These are phyloP conservation scores for Bryoglossum gracile DNA, from an alignment of 495 filamentous ascomycete species.

Conservation along the genomic window DNA sequence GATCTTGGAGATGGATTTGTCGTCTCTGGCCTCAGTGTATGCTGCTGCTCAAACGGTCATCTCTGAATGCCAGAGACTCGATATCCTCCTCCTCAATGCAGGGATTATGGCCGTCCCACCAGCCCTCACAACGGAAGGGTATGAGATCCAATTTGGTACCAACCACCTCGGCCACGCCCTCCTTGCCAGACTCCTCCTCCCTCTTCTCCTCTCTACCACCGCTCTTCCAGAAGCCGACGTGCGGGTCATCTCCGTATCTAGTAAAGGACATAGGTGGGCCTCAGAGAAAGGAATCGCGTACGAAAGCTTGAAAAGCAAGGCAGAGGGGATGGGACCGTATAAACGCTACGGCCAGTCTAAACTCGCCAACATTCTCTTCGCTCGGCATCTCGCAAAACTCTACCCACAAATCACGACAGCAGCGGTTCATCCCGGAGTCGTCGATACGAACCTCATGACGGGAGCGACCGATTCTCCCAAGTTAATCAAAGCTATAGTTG, in stretches of 20 bases:
- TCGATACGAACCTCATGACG: too few relatives aligned
- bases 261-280: constrained; percentile 29
- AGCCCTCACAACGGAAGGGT: constrained; percentile 47
- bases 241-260: constrained; percentile 35
- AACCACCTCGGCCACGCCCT: constrained; percentile 65
- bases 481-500: too few relatives aligned
- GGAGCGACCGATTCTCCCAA: too few relatives aligned
- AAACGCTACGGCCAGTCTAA: constrained; percentile 57
- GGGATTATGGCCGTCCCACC: constrained; percentile 53
- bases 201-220: constrained; percentile 41
- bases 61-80: constrained; percentile 27
- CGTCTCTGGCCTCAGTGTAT: constrained; percentile 11
- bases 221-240: constrained; percentile 32
- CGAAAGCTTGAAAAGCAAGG: constrained; percentile 30
- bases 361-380: constrained; percentile 62
- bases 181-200: constrained; percentile 56
- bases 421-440: too few relatives aligned
- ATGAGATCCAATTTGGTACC: constrained; percentile 61
- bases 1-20: constrained; percentile 15
- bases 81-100: constrained; percentile 64
- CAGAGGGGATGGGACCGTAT: constrained; percentile 30
- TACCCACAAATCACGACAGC: too few relatives aligned
- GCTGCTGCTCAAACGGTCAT: constrained; percentile 3
- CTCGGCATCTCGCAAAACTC: too few relatives aligned
- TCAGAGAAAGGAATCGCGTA: constrained; percentile 33